These are phyloP conservation scores for Haematococcus sp. DNA, from an alignment of 139 green algal genomes.

Conservation along the genomic window DNA sequence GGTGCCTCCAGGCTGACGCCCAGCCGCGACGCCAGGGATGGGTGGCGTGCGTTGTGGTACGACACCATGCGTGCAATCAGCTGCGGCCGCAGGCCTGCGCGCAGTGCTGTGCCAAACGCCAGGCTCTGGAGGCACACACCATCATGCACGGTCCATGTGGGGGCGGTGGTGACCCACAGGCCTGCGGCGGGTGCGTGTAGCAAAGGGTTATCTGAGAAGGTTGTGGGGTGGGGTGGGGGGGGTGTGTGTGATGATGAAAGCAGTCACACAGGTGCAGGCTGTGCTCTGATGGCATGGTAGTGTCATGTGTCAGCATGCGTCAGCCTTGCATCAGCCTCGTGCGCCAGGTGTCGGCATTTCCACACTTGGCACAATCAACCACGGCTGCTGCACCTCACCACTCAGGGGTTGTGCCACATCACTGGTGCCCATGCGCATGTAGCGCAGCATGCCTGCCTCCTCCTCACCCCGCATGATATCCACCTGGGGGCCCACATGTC, in stretches of 20 bases:
- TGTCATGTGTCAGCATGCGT: neutral
- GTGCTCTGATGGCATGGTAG: neutral
- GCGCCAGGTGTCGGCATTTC: neutral
- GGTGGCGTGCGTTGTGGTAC: no score
- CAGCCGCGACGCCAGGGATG: no score
- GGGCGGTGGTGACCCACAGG: neutral
- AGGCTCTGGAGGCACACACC: slow-evolving; percentile 16
- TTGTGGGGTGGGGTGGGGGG: neutral
- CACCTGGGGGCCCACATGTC: neutral
- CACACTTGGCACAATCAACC: neutral
- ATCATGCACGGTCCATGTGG: slow-evolving; percentile 1
- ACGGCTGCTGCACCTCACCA: no score
- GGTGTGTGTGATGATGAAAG: neutral
- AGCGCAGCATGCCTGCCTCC: neutral
- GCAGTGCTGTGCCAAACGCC: neutral
- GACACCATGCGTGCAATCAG: no score
- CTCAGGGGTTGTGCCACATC: neutral
- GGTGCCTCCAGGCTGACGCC: no score
- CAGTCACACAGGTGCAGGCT: neutral
- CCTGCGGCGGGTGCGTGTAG: neutral
- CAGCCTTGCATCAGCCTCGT: neutral
- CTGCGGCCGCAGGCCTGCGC: no score
- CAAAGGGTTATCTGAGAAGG: neutral
- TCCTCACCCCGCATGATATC: neutral
- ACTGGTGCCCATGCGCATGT: slow-evolving; percentile 1